These are phyloP conservation scores for Physcomitrellopsis africana DNA, from an alignment of 225 moss, liverwort and hornwort species.

Conservation along the genomic window DNA sequence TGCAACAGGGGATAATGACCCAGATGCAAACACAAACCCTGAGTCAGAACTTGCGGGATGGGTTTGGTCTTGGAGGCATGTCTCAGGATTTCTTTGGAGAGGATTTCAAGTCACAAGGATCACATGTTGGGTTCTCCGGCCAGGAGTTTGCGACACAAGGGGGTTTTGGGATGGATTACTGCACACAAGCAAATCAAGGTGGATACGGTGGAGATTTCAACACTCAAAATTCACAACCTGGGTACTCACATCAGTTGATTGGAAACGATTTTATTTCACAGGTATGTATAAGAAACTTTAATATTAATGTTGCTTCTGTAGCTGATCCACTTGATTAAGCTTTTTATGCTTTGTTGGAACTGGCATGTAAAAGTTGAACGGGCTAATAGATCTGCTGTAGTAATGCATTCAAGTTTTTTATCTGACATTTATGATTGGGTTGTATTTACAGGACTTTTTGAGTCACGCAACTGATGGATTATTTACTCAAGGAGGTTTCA, in stretches of 20 bases:
- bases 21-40: constrained; percentile 84
- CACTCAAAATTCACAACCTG: constrained; percentile 84
- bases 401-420: not conserved
- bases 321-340: not conserved
- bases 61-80: constrained; percentile 91
- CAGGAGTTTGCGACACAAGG: constrained; percentile 90
- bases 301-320: not conserved
- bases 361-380: not conserved
- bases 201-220: constrained; percentile 80
- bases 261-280: constrained; percentile 75
- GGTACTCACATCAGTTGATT: constrained; percentile 67
- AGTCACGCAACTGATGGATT: constrained; percentile 86
- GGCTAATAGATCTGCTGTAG: not conserved
- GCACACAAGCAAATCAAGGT: constrained; percentile 83
- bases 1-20: constrained; percentile 90
- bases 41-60: constrained; percentile 92
- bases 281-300: not conserved
- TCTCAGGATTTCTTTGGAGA: constrained; percentile 99
- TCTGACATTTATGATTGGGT: constrained; percentile 22
- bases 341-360: too few species aligned
- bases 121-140: constrained; percentile 87
- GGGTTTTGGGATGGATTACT: constrained; percentile 87
- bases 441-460: constrained; percentile 76
- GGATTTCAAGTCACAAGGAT: constrained; percentile 98
- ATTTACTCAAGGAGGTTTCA: constrained; percentile 92